Evolutionary conservation across 345 rosid species (phyloP), one percentile per base, ranked within the genome.

Genomic region (Clausena lansium): DNA sequence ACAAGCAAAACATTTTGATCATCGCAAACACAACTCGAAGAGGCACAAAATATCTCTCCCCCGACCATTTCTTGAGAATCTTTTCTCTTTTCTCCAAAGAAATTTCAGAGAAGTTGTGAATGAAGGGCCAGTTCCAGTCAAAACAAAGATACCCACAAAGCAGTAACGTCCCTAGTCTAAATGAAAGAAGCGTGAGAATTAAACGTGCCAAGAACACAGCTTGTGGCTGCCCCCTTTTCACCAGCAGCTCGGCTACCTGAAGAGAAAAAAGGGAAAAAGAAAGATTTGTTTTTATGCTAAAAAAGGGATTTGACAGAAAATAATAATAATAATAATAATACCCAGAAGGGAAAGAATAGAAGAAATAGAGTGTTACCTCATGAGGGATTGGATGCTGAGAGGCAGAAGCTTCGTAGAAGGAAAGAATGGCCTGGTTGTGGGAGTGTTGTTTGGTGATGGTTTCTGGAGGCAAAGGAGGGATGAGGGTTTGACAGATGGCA

Each of bases 211-310:
- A 3, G 13, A 77, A 74, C 74, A 90, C 79, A 25, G 83, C 91
- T 71, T 77, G 75, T 59, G 81, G 70, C 41, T 69, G 17, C 17
- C 85, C 86, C 79, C 87, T 84, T 75, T 77, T 84, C 71, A 71
- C 92, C 66, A 92, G n/a, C 19, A 83, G 45, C 52, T 90, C 93
- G 6, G 97, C 98, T 17, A 91, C 91, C 98, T 94, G 88, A 71
- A n/a, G 14, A 14, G 33, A 19, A 5, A 36, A 55, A 55, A 55
- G 14, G 45, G 5, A 9, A 14, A 38, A 14, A 7, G 32, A 61
- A 55, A 55, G 15, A 67, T 1, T 38, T n/a, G 54, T n/a, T 4
- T 2, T 24, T 2, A 45, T 11, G 30, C 17, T 14, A 5, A 24
- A 39, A 17, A 64, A 1, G 24, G 8, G 25, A 28, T n/a, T n/a